These are phyloP conservation scores for Neltuma alba DNA, from an alignment of 306 rosid species.

Conservation along the genomic window DNA sequence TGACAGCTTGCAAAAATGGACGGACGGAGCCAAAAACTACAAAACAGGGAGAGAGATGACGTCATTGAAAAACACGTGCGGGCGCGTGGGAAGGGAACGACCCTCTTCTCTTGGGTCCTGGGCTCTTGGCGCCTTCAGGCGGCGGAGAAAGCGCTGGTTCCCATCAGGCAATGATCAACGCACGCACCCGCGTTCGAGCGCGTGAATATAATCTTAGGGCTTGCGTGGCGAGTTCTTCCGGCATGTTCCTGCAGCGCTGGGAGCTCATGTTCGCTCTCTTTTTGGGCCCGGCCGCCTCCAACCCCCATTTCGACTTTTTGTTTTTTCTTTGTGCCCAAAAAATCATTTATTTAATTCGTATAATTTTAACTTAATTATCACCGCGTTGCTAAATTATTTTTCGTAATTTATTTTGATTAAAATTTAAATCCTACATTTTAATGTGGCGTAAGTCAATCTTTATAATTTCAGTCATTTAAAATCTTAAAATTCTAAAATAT, in stretches of 20 bases:
- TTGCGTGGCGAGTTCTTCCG: conserved; percentile 28
- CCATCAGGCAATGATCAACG: background rate
- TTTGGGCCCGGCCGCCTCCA: too few species aligned
- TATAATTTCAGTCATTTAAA: too few species aligned
- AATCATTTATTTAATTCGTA: too few species aligned
- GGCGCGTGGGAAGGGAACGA: background rate
- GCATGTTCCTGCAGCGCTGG: conserved; percentile 8
- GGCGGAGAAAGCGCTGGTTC: background rate
- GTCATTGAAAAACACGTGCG: conserved; percentile 29
- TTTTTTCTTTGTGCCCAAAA: too few species aligned
- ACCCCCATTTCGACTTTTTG: too few species aligned
- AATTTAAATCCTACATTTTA: too few species aligned
- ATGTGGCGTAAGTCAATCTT: too few species aligned
- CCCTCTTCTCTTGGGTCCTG: background rate
- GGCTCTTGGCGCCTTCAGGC: background rate
- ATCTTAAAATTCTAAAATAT: too few species aligned
- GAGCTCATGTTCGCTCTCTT: background rate
- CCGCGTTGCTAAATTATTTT: too few species aligned
- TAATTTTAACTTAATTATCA: too few species aligned
- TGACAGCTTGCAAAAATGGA: background rate
- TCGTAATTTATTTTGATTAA: too few species aligned
- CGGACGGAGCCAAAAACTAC: background rate
- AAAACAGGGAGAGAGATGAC: background rate
- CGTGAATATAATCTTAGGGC: background rate
- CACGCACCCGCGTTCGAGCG: background rate